Percentiles rank a stretch among this genome's conserved stretches.
Conservation (phyloP, 805 yeast species). For the Metschnikowia bowlesiae region DNA sequence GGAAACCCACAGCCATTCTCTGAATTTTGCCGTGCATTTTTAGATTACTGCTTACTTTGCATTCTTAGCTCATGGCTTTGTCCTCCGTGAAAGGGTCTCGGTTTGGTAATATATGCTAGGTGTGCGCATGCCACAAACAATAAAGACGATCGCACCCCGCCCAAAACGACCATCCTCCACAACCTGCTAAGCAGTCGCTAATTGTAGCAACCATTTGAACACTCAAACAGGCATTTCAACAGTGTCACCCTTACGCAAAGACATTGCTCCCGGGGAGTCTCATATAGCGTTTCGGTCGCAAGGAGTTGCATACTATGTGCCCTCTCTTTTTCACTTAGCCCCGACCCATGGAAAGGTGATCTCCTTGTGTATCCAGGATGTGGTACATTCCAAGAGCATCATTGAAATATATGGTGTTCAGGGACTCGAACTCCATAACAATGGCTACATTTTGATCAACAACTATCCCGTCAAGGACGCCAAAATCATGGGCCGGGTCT, state of each 20-base stretch:
- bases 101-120: too few relatives aligned
- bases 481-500: conserved; percentile 26
- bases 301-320: conserved; percentile 26
- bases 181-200: neutral
- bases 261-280: conserved; percentile 32
- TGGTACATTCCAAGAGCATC: conserved; percentile 13
- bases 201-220: neutral
- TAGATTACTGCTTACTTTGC: too few relatives aligned
- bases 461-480: conserved; percentile 32
- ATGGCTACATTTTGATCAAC: conserved; percentile 19
- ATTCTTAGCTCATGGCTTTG: too few relatives aligned
- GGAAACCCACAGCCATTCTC: too few relatives aligned
- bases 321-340: conserved; percentile 32
- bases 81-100: too few relatives aligned
- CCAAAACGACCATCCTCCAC: too few relatives aligned
- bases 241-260: conserved; percentile 14
- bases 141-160: neutral
- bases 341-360: conserved; percentile 19
- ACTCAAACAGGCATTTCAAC: conserved; percentile 2
- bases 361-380: conserved; percentile 31
- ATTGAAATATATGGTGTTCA: conserved; percentile 16
- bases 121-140: neutral
- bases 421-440: conserved; percentile 12
- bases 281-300: conserved; percentile 28
- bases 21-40: too few relatives aligned